Evolutionary conservation across 2,329 filamentous ascomycete species (phyloP).

Genomic region (Metarhizium anisopliae): DNA sequence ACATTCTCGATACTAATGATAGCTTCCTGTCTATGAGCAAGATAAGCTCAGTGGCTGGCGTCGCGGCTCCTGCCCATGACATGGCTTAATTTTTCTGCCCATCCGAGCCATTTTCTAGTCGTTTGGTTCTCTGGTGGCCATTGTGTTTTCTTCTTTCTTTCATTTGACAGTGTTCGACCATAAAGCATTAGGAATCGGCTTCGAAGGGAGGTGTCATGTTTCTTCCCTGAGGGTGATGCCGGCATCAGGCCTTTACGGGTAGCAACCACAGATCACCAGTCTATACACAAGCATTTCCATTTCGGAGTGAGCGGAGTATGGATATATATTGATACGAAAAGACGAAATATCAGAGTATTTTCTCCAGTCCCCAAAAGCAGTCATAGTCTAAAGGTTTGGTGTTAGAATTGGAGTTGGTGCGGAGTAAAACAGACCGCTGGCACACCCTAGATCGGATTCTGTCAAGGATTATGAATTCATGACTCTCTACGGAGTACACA

Average conservation of each 20-base stretch:
- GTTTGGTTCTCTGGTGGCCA: not conserved
- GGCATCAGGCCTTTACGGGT: too few species aligned
- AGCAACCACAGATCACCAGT: not conserved
- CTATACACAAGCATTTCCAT: not conserved
- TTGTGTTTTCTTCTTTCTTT: too few species aligned
- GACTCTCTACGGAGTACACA: not conserved
- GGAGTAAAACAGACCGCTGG: not conserved
- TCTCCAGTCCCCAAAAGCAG: not conserved
- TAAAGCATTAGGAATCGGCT: too few species aligned
- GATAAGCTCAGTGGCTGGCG: too few species aligned
- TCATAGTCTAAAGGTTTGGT: not conserved
- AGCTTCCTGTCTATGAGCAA: too few species aligned
- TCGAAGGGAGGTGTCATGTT: too few species aligned
- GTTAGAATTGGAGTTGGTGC: not conserved
- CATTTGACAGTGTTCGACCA: too few species aligned
- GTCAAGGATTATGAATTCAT: not conserved
- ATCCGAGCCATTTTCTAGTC: not conserved
- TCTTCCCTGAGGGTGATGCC: too few species aligned
- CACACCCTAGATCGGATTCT: not conserved
- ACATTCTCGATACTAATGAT: too few species aligned
- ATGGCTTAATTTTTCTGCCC: not conserved
- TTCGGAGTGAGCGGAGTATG: not conserved
- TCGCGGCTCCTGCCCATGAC: too few species aligned
- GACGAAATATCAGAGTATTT: too few species aligned
- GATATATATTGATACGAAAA: too few species aligned